Conservation (phyloP, 2,329 filamentous ascomycete genomes). For the Zymoseptoria tritici region DNA sequence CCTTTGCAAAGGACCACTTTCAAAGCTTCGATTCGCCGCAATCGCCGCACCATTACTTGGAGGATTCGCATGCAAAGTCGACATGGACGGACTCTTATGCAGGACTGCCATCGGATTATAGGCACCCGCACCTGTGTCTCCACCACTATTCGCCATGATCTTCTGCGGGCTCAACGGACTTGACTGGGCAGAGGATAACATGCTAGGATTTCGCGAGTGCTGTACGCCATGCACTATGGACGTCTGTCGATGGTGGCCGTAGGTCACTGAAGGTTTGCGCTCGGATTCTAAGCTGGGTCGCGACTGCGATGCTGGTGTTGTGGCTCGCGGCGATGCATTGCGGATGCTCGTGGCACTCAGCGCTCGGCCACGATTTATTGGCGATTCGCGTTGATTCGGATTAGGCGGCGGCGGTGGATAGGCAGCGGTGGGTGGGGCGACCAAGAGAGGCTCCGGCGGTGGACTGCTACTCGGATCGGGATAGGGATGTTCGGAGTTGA, state of each 20-base stretch:
- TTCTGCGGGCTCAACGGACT: conserved; percentile 85
- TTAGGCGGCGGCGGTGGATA: conserved; percentile 11
- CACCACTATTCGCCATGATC: conserved; percentile 48
- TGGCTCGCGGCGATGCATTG: conserved; percentile 38
- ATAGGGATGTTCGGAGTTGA: conserved; percentile 6
- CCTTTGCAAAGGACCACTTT: conserved; percentile 12
- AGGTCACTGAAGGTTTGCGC: conserved; percentile 47
- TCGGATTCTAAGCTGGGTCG: conserved; percentile 35
- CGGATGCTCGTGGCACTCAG: conserved; percentile 36
- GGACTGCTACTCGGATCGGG: conserved; percentile 22
- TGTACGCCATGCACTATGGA: conserved; percentile 96
- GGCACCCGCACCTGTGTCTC: conserved; percentile 5
- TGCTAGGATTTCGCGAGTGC: conserved; percentile 82
- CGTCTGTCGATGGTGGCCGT: conserved; percentile 91
- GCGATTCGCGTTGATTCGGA: conserved; percentile 33
- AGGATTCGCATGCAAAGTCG: conserved; percentile 21
- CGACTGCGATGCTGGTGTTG: conserved; percentile 35
- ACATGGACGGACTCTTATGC: conserved; percentile 29
- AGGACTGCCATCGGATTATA: conserved; percentile 11
- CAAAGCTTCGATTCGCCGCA: conserved; percentile 23
- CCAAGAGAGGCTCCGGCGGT: conserved; percentile 27
- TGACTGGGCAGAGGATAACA: conserved; percentile 61
- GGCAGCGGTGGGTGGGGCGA: conserved; percentile 24
- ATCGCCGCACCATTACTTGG: conserved; percentile 13
- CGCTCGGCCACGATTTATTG: conserved; percentile 40